Percentiles rank a stretch among this genome's conserved stretches.
Evolutionary conservation across 108 stramenopile genomes (phyloP).

Genomic region (Pseudonitzschia pungens): DNA sequence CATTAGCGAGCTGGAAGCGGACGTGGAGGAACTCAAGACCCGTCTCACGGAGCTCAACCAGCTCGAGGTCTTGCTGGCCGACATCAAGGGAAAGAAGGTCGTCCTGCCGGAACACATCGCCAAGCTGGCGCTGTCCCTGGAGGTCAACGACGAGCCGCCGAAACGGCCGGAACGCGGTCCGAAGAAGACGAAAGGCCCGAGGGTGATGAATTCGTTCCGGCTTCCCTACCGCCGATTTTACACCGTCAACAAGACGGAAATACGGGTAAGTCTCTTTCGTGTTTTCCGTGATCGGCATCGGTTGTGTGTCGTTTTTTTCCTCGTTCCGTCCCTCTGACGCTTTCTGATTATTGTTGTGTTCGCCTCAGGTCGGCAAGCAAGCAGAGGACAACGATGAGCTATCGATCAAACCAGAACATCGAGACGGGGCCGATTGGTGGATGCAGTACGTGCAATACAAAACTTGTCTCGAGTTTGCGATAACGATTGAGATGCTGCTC

Average conservation of each 20-base stretch:
- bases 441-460: constrained; percentile 43
- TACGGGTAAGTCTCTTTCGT: constrained; percentile 46
- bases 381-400: constrained; percentile 89
- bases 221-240: constrained; percentile 79
- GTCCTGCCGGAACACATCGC: constrained; percentile 52
- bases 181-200: constrained; percentile 61
- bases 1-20: constrained; percentile 51
- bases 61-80: constrained; percentile 52
- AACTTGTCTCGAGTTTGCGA: constrained; percentile 5
- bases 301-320: background rate
- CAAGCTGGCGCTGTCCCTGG: constrained; percentile 55
- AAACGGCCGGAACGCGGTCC: constrained; percentile 32
- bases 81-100: constrained; percentile 34
- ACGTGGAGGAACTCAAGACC: constrained; percentile 56
- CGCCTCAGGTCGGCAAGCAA: constrained; percentile 70
- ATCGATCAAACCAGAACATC: constrained; percentile 66
- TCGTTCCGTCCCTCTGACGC: background rate
- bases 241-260: constrained; percentile 63
- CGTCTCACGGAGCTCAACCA: constrained; percentile 59
- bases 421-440: constrained; percentile 88
- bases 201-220: constrained; percentile 36
- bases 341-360: background rate
- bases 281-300: background rate
- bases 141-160: constrained; percentile 57
- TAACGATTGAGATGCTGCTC: background rate